Evolutionary conservation across 1,284 basidiomycete genomes (phyloP), one percentile per base, ranked within the genome.

Genomic region (Clitocybe nebularis): DNA sequence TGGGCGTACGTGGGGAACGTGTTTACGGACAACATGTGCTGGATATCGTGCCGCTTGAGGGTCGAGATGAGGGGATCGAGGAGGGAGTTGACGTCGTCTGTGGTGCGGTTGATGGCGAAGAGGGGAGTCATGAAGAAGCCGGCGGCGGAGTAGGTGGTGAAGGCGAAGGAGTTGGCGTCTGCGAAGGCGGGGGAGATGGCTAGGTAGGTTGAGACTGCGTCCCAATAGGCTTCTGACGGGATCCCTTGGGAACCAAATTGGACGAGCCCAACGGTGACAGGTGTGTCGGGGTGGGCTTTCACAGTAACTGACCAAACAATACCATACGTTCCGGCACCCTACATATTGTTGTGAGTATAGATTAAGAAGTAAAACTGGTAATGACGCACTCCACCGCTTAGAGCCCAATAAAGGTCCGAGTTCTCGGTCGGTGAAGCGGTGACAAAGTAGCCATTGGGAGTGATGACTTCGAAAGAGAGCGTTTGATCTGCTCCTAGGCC

Each of bases 311-410:
- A 47, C 33, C 41, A 42, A 5, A 51, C 43, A 19, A 48, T 29
- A 7, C 39, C 46, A 25, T 44, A 42, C 8, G 37, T 50, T 9
- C 48, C 45, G 9, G 41, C 48, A 24, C 46, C 48, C 48, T 49
- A 24, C 6, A 8, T 17, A 13, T 17, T 6, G 30, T 6, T 33
- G 30, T 9, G 30, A 9, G 30, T 16, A 11, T 11, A 33, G 14
- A 6, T 33, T 17, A 16, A 33, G 14, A 26, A n/a, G n/a, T n/a
- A n/a, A n/a, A n/a, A n/a, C n/a, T n/a, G n/a, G n/a, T n/a, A n/a
- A n/a, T n/a, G n/a, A n/a, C 24, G n/a, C n/a, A 26, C 74, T 1
- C 75, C 74, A 1, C 75, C 75, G 17, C 71, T 65, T 39, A 77
- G 52, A 0, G 74, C 73, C 67, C 72, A 77, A 56, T 75, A 78